These are phyloP conservation scores for Peniophora sp. DNA, from an alignment of 1,284 basidiomycete genomes.

Conservation along the genomic window DNA sequence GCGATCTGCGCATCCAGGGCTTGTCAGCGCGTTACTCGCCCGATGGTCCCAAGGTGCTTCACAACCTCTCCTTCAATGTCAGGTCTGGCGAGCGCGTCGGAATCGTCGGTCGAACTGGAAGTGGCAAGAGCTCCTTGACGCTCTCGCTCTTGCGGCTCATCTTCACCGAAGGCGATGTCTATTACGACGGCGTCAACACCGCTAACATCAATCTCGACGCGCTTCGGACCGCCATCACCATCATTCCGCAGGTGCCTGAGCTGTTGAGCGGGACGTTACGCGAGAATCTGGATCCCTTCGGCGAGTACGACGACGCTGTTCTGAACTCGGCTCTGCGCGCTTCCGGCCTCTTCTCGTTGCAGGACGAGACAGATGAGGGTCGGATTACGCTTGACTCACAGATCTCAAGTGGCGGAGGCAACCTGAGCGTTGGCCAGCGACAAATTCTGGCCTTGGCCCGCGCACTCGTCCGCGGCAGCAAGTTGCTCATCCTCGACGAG, in stretches of 20 bases:
- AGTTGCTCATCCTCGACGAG: constrained; percentile 56
- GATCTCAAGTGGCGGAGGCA: constrained; percentile 51
- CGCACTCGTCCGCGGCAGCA: constrained; percentile 50
- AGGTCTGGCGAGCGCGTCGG: constrained; percentile 44
- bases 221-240: constrained; percentile 36
- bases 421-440: constrained; percentile 65
- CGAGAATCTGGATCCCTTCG: constrained; percentile 65
- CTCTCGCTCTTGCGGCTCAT: constrained; percentile 33
- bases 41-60: constrained; percentile 33
- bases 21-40: constrained; percentile 49
- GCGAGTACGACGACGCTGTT: constrained; percentile 58
- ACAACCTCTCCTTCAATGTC: constrained; percentile 39
- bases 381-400: constrained; percentile 41
- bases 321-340: constrained; percentile 47
- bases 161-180: constrained; percentile 34
- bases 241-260: constrained; percentile 49
- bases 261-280: constrained; percentile 51
- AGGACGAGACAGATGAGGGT: constrained; percentile 43
- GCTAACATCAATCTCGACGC: constrained; percentile 53
- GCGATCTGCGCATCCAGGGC: constrained; percentile 54
- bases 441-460: constrained; percentile 55
- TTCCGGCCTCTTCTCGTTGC: constrained; percentile 45
- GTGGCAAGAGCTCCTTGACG: constrained; percentile 54
- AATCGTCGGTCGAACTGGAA: constrained; percentile 68
- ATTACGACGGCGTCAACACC: constrained; percentile 24